Percentiles rank a stretch among this genome's conserved stretches.
phyloP scores from a whole-genome alignment of 2,329 filamentous ascomycete species.

The Hypoxylon sp. region DNA sequence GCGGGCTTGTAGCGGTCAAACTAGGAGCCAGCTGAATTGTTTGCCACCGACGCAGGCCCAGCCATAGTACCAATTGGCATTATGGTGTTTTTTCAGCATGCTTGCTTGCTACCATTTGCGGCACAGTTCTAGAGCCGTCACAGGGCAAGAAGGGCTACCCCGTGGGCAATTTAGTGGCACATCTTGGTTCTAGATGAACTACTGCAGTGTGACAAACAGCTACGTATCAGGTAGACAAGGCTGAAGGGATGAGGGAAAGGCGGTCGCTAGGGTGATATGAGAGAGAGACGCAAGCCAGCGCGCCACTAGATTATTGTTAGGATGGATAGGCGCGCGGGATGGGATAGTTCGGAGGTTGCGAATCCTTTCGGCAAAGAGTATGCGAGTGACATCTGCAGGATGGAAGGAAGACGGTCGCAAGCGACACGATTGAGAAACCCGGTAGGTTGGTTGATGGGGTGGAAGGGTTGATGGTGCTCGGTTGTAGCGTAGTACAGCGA shows the following conservation, averaged over 20 bases:
- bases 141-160: constrained; percentile 19
- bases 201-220: constrained; percentile 44
- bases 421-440: constrained; percentile 39
- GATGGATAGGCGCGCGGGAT: constrained; percentile 37
- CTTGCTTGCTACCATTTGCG: constrained; percentile 23
- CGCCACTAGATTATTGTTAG: constrained; percentile 20
- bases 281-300: constrained; percentile 5
- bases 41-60: constrained; percentile 28
- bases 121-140: constrained; percentile 24
- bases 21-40: constrained; percentile 24
- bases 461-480: constrained; percentile 30
- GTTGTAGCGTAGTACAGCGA: constrained; percentile 41
- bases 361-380: constrained; percentile 21
- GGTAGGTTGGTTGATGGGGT: constrained; percentile 40
- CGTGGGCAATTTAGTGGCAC: constrained; percentile 31
- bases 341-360: constrained; percentile 25
- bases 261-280: constrained; percentile 13
- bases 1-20: constrained; percentile 18
- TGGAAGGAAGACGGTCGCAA: constrained; percentile 22
- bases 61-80: constrained; percentile 13
- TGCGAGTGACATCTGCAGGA: constrained; percentile 40
- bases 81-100: constrained; percentile 13
- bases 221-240: constrained; percentile 43
- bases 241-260: constrained; percentile 32
- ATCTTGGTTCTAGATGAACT: constrained; percentile 42